A percentile compares a stretch with the other conserved stretches of the same genome.
Conservation (phyloP, 306 rosid species). For the Cicer judaicum region DNA sequence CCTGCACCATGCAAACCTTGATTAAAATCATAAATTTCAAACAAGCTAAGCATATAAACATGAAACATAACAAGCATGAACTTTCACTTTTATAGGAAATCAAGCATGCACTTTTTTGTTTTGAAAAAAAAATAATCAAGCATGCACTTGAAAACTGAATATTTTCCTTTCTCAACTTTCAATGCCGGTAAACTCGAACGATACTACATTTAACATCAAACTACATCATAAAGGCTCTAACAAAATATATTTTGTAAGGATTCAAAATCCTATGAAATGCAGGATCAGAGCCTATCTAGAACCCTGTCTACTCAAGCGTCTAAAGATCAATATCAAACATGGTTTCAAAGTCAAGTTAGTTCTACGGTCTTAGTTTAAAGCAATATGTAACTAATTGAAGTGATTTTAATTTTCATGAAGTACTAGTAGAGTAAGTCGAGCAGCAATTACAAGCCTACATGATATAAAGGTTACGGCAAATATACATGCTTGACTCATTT, state of each 20-base stretch:
- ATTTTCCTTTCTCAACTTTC: constrained; percentile 37
- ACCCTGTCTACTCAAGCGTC: constrained; percentile 31
- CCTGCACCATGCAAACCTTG: constrained; percentile 70
- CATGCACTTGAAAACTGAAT: constrained; percentile 26
- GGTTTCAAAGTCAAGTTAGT: constrained; percentile 4
- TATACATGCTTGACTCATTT: background rate
- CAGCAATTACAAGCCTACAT: constrained; percentile 20
- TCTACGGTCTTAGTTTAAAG: constrained; percentile 14
- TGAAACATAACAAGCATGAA: constrained; percentile 25
- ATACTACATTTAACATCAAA: constrained; percentile 40
- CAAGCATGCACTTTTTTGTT: background rate
- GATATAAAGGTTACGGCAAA: constrained; percentile 1
- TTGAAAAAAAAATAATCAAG: background rate
- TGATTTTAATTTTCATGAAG: background rate
- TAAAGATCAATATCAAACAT: constrained; percentile 19
- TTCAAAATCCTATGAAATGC: background rate
- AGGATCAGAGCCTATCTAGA: constrained; percentile 23
- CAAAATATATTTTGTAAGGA: constrained; percentile 28
- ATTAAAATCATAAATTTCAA: constrained; percentile 45
- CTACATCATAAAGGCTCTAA: background rate
- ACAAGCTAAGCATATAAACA: constrained; percentile 33
- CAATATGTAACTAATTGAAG: constrained; percentile 14
- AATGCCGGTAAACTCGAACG: background rate
- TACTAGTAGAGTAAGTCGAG: constrained; percentile 16
- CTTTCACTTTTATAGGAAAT: constrained; percentile 8